phyloP scores from a whole-genome alignment of 331 rosid genomes.

The Acacia pycnantha region DNA sequence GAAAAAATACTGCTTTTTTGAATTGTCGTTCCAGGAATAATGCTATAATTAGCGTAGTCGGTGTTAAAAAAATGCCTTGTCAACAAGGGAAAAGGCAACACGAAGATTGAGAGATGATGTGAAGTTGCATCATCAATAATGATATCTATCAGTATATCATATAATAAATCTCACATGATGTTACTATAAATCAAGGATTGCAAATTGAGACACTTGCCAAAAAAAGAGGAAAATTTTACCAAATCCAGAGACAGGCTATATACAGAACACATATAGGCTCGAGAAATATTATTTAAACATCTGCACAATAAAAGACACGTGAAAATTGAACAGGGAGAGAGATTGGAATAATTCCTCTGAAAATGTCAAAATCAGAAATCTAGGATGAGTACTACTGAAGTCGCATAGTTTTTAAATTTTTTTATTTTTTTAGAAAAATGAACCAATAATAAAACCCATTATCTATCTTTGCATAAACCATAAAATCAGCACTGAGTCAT shows the following conservation, averaged over 20 bases:
- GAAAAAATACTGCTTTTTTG: neutral
- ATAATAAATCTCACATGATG: neutral
- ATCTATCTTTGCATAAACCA: too few species aligned
- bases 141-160: conserved; percentile 5
- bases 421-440: too few species aligned
- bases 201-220: neutral
- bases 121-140: neutral
- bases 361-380: too few species aligned
- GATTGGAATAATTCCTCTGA: too few species aligned
- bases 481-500: neutral
- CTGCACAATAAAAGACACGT: neutral
- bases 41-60: neutral
- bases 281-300: neutral
- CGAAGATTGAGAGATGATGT: neutral
- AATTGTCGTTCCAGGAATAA: neutral
- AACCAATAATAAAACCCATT: too few species aligned
- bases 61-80: neutral
- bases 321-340: too few species aligned
- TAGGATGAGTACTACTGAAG: too few species aligned
- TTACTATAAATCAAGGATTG: neutral
- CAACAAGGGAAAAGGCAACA: neutral
- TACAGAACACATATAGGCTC: neutral
- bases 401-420: too few species aligned
- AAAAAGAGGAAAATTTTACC: neutral
- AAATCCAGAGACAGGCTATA: too few species aligned